Base-by-base conservation (phyloP, 179 eudicot species). In the Beta corolliflora region DNA sequence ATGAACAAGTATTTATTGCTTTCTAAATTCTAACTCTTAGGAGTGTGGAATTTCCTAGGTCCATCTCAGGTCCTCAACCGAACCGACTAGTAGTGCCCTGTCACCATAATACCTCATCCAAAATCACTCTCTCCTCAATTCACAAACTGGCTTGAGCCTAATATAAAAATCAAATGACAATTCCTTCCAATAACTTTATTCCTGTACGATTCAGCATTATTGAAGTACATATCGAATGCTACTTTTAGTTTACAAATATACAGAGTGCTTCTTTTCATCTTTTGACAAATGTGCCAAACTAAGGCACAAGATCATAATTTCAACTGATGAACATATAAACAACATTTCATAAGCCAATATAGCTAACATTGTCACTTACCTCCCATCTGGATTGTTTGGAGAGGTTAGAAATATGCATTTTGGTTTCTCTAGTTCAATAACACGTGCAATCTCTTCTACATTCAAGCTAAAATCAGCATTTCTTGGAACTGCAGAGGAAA, bases 331-430 rank as follows among this genome's bases (percentile, higher is more conserved):
- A 71, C 21, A 36, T 19, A 2, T 8, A 63, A 11, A 77, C 46
- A 70, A 56, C 50, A 74, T 67, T 61, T 18, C 52, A 65, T 46
- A 61, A 7, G 31, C 29, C 21, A 71, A 59, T 44, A 60, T 36
- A 25, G 69, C 56, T n/a, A 60, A 73, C 74, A n/a, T 23, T 8
- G 21, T 48, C 78, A 53, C 84, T 86, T 85, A 96, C 99, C 99
- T 96, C 75, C 99, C 99, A 88, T 96, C 99, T 70, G 99, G 98
- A 85, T 96, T 96, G 82, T 94, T 96, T 71, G 99, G 98, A 60
- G 99, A 96, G 71, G 98, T 94, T 55, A 96, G 89, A 84, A 96
- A 94, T 82, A 96, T 91, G 90, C 98, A 91, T 85, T 96, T 96
- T 16, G 98, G 99, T 74, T 90, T 94, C 89, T 92, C 97, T 65